Conservation (phyloP, 805 yeast genomes). For the Starmera amethionina region DNA sequence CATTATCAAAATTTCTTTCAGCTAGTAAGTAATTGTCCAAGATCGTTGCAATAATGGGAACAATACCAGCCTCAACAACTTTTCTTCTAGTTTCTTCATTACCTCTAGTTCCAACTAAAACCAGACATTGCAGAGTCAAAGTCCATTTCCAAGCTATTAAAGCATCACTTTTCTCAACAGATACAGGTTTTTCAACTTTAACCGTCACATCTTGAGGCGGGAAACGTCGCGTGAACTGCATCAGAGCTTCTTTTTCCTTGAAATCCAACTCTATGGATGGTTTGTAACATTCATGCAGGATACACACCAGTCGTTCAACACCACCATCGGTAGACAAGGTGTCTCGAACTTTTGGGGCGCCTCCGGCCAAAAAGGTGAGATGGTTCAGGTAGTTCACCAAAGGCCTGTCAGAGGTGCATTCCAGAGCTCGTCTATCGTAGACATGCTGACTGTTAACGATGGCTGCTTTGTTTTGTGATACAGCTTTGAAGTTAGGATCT, state of each 20-base stretch:
- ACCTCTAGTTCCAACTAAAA: constrained; percentile 87
- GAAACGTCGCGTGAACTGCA: too few species aligned
- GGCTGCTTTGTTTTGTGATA: constrained; percentile 80
- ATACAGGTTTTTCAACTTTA: constrained; percentile 15
- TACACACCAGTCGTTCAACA: constrained; percentile 75
- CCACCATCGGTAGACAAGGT: constrained; percentile 89
- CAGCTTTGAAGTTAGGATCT: constrained; percentile 77
- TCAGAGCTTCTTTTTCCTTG: too few species aligned
- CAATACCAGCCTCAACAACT: constrained; percentile 84
- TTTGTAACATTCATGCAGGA: constrained; percentile 62
- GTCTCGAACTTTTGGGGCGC: constrained; percentile 84
- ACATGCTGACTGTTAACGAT: constrained; percentile 81
- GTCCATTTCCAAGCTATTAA: constrained; percentile 98
- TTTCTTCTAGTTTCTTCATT: constrained; percentile 76
- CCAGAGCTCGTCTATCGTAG: constrained; percentile 88
- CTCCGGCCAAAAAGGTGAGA: constrained; percentile 76
- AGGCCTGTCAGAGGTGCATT: constrained; percentile 83
- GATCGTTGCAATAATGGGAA: constrained; percentile 86
- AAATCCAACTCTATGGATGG: constrained; percentile 3
- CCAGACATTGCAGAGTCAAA: constrained; percentile 84
- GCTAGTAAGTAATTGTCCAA: constrained; percentile 68
- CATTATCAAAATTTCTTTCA: constrained; percentile 24
- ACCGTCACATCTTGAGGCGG: neutral
- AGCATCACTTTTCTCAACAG: constrained; percentile 27
- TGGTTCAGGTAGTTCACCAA: constrained; percentile 87